Evolutionary conservation across 2,329 filamentous ascomycete species (phyloP), one percentile per base, ranked within the genome.

Genomic region (Scortechinia acanthostroma): DNA sequence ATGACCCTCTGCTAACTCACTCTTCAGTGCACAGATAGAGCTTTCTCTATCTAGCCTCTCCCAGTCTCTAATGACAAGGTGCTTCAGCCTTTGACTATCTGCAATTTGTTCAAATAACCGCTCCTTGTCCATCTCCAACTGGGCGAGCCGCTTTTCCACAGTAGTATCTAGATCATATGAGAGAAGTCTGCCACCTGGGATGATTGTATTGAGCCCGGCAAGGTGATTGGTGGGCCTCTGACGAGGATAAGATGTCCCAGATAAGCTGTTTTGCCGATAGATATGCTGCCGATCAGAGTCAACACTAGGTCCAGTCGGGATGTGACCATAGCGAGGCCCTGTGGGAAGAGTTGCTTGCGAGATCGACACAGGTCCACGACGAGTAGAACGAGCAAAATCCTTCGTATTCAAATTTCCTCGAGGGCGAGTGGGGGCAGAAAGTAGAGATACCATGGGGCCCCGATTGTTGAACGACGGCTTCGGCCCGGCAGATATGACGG

Each of bases 1-100:
- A 54, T 70, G 65, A 2, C 63, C 59, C 48, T 73, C 70, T 2
- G 70, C 69, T 44, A 73, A 52, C 45, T 73, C 69, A 49, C 66
- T 71, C 50, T 64, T 70, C 40, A 70, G 50, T 2, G 63, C 61
- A 33, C 66, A 67, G 17, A 68, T 66, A 21, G 65, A 63, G 46
- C 62, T 70, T 53, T 73, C 70, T 22, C 68, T 57, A 48, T 70
- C 65, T 40, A 70, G 48, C 43, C 58, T 64, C 44, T 71, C 66
- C 70, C 70, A 73, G 25, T 73, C 69, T 45, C 60, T 61, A 44
- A 72, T 47, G 1, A 57, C 62, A 15, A 55, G 54, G 42, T 68
- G 58, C 51, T 70, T 71, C 10, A 54, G 47, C 43, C 53, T 58
- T 47, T 73, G 68, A 45, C 62, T 69, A 46, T 70, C 66, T 3